Evolutionary conservation across 257 asterid species (phyloP), one percentile per base, ranked within the genome.

Genomic region (Solanum stenotomum): DNA sequence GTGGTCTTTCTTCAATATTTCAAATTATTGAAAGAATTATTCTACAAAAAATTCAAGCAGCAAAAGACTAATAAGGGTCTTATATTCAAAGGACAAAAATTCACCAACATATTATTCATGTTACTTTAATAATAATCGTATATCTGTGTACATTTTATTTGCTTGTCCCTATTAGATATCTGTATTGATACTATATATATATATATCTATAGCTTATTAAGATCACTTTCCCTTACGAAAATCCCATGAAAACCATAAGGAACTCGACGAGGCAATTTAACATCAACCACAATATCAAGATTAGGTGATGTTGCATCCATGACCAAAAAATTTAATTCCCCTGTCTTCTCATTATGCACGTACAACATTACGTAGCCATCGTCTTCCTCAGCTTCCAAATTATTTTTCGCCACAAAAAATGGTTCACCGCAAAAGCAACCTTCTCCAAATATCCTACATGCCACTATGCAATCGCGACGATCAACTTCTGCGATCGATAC

Each of bases 211-310:
- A 61, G 2, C 29, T 3, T 61, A 10, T 22, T 87, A 5, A 96
- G 95, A 89, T 93, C 94, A 10, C 61, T 88, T 83, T 93, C 92
- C 35, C 88, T 82, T 7, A 96, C 93, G 40, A 94, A 95, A 20
- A 96, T 89, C 4, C 98, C 98, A 29, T 96, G 98, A 87, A 96
- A 96, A 38, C 98, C 98, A 87, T 91, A 93, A 10, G 98, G 98
- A 31, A 96, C 96, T 52, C 98, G 94, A 68, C 92, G 91, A 46
- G 98, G 98, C 87, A 96, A 81, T 89, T 90, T 89, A 14, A 95
- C 97, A 61, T 91, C 92, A 52, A 96, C 96, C 23, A 95, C 93
- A 46, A 88, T 93, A 44, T 95, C 94, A 31, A 96, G 96, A 35
- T 68, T 88, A 16, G 95, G 95, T 3, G 98, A 92, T 86, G 88